Evolutionary conservation across 2,329 filamentous ascomycete genomes (phyloP).

Genomic region (Colletotrichum euphorbiae): DNA sequence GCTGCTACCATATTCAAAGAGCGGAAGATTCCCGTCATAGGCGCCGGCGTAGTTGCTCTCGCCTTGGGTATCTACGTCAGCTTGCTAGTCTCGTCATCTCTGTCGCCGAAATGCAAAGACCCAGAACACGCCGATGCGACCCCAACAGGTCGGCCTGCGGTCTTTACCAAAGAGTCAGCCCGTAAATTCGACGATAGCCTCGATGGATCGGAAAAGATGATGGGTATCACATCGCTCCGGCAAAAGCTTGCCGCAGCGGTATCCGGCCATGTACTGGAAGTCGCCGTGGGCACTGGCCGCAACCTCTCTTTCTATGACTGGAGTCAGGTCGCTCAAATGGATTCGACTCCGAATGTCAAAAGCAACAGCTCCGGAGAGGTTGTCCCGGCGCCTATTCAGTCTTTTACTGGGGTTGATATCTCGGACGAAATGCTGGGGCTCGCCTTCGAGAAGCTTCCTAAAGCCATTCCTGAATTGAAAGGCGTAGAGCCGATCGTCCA

Average conservation of each 20-base stretch:
- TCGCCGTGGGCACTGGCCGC: slow-evolving; percentile 72
- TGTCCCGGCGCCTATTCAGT: slow-evolving; percentile 51
- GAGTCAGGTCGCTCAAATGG: slow-evolving; percentile 42
- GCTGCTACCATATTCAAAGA: slow-evolving; percentile 37
- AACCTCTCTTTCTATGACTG: slow-evolving; percentile 71
- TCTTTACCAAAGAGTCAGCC: slow-evolving; percentile 60
- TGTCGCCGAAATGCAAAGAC: neutral
- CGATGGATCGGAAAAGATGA: slow-evolving; percentile 66
- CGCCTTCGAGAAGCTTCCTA: slow-evolving; percentile 63
- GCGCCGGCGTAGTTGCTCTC: slow-evolving; percentile 33
- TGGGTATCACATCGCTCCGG: slow-evolving; percentile 66
- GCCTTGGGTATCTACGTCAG: slow-evolving; percentile 36
- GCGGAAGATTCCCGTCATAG: slow-evolving; percentile 33
- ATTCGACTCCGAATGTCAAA: neutral
- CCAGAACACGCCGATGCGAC: slow-evolving; percentile 46
- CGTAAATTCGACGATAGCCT: slow-evolving; percentile 69
- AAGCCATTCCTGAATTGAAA: slow-evolving; percentile 53
- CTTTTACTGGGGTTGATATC: slow-evolving; percentile 73
- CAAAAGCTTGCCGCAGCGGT: slow-evolving; percentile 60
- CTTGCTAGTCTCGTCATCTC: slow-evolving; percentile 31
- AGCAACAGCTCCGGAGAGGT: neutral
- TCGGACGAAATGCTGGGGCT: slow-evolving; percentile 70
- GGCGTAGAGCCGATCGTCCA: slow-evolving; percentile 42
- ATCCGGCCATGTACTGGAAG: slow-evolving; percentile 69
- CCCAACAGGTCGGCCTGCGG: slow-evolving; percentile 62